These are phyloP conservation scores for Cucurbita ficifolia DNA, from an alignment of 306 rosid species.

Conservation along the genomic window DNA sequence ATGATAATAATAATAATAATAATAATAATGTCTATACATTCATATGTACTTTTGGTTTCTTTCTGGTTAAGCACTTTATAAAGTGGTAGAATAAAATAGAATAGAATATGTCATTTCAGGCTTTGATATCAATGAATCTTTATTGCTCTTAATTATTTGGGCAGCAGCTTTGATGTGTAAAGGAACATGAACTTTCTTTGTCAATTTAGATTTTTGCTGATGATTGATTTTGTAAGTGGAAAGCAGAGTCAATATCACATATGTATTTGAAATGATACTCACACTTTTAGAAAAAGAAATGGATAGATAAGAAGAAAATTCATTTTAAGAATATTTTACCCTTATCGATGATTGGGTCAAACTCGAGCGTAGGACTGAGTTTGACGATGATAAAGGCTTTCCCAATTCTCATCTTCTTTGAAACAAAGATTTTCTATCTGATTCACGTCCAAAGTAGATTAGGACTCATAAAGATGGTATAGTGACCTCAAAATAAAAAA, in stretches of 20 bases:
- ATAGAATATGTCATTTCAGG: background rate
- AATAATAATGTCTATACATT: background rate
- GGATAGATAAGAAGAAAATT: background rate
- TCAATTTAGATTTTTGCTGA: background rate
- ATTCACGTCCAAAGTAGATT: too few species aligned
- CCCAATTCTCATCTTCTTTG: background rate
- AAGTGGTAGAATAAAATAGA: background rate
- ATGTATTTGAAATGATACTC: background rate
- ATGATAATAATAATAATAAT: background rate
- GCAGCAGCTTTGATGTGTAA: background rate
- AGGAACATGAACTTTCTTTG: background rate
- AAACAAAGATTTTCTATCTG: background rate
- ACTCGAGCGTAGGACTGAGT: background rate
- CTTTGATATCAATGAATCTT: background rate
- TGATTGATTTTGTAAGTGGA: conserved; percentile 1
- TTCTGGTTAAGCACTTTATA: background rate
- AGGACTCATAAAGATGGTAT: too few species aligned
- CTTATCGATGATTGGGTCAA: background rate
- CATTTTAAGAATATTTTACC: background rate
- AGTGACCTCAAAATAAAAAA: too few species aligned
- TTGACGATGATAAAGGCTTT: background rate
- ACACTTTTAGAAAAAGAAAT: background rate
- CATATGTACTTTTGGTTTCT: background rate
- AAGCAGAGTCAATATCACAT: background rate
- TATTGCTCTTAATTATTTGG: too few species aligned